A percentile compares a stretch with the other conserved stretches of the same genome.
These are phyloP conservation scores for Saraca asoca DNA, from an alignment of 331 rosid genomes.

Conservation along the genomic window DNA sequence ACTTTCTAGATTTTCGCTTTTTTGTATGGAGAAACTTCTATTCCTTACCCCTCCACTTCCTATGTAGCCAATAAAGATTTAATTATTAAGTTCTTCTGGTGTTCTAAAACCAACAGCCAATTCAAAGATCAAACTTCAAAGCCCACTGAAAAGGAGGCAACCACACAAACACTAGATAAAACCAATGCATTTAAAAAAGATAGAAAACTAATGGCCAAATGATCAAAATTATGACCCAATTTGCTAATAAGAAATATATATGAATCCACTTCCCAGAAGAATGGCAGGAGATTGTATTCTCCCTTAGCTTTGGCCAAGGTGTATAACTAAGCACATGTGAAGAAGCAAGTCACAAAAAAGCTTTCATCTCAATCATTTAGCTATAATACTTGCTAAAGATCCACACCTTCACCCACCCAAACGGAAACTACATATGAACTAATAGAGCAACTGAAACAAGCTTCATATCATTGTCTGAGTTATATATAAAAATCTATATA, in stretches of 20 bases:
- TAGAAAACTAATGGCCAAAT: neutral
- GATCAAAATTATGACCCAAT: conserved; percentile 1
- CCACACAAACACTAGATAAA: conserved; percentile 2
- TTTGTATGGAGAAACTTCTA: too few species aligned
- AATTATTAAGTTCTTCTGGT: too few species aligned
- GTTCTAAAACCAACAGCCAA: neutral
- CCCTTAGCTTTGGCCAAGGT: neutral
- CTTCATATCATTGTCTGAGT: neutral
- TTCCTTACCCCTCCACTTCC: too few species aligned
- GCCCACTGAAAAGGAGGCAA: too few species aligned
- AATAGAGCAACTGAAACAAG: conserved; percentile 12
- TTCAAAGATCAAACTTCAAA: neutral
- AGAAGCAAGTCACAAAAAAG: conserved; percentile 22
- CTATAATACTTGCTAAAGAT: conserved; percentile 20
- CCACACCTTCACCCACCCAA: neutral
- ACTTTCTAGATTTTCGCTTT: too few species aligned
- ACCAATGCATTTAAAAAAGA: neutral
- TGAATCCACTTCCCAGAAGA: conserved; percentile 4
- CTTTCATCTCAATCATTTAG: neutral
- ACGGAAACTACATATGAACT: conserved; percentile 5
- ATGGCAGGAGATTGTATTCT: neutral
- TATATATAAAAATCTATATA: neutral
- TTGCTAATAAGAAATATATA: neutral
- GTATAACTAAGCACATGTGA: neutral
- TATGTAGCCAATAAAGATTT: too few species aligned